These are phyloP conservation scores for Balamuthia mandrillaris DNA, from an alignment of 208 protist species.

Conservation along the genomic window DNA sequence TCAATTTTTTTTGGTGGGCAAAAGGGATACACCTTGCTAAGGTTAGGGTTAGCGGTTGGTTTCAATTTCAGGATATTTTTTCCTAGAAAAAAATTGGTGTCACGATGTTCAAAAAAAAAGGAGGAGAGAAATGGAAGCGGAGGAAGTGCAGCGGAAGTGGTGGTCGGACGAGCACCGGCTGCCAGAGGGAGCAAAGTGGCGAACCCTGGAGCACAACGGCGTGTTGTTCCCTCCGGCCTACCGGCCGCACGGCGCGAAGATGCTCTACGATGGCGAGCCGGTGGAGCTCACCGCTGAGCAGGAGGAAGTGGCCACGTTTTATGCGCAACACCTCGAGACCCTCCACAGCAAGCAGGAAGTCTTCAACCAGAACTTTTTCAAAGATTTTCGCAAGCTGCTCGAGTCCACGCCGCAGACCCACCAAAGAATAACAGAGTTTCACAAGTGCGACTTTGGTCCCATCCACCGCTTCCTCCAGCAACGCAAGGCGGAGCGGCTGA, in stretches of 20 bases:
- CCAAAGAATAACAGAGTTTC: constrained; percentile 88
- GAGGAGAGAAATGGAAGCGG: constrained; percentile 20
- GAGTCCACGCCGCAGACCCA: constrained; percentile 33
- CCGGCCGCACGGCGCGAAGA: constrained; percentile 89
- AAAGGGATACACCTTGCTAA: too few species aligned
- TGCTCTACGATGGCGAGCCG: constrained; percentile 85
- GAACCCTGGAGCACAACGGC: constrained; percentile 92
- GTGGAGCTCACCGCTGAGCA: constrained; percentile 88
- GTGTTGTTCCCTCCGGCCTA: constrained; percentile 95
- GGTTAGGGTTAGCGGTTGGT: too few species aligned
- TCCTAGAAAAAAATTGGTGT: not conserved
- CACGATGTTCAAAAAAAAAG: not conserved
- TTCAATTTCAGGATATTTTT: too few species aligned
- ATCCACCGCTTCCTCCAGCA: constrained; percentile 88
- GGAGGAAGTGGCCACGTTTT: constrained; percentile 98
- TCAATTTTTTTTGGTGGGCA: too few species aligned
- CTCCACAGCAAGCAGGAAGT: constrained; percentile 90
- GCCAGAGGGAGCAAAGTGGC: constrained; percentile 83
- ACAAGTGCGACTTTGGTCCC: constrained; percentile 93
- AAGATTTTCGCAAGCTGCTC: constrained; percentile 85
- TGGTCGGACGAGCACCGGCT: constrained; percentile 26
- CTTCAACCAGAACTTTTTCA: constrained; percentile 97
- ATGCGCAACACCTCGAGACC: constrained; percentile 84
- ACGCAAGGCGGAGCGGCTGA: constrained; percentile 83
- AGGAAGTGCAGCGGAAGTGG: constrained; percentile 36